A percentile compares a stretch with the other conserved stretches of the same genome.
Conservation (phyloP, 495 filamentous ascomycete species). For the Penicillium soppii region DNA sequence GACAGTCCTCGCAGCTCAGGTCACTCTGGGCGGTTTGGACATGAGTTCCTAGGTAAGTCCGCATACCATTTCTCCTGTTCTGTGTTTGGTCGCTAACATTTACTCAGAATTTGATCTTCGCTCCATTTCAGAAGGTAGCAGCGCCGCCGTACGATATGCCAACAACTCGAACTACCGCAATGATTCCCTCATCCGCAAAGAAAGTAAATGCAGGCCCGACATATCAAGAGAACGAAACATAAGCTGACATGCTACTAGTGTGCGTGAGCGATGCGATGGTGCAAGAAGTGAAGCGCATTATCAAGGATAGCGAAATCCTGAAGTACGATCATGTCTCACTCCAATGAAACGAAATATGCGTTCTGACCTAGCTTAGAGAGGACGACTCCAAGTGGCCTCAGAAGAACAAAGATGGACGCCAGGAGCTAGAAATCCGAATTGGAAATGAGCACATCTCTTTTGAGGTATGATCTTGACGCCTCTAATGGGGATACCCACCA, state of each 20-base stretch:
- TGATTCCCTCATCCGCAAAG: conserved; percentile 98
- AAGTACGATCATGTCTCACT: conserved; percentile 58
- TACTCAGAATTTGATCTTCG: conserved; percentile 91
- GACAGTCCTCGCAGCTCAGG: conserved; percentile 71
- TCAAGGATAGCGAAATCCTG: conserved; percentile 97
- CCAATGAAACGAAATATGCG: not conserved
- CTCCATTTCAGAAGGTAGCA: conserved; percentile 88
- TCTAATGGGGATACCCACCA: not conserved
- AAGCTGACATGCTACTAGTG: conserved; percentile 60
- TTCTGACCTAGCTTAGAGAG: conserved; percentile 60
- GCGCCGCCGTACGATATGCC: conserved; percentile 92
- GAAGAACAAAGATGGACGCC: conserved; percentile 98
- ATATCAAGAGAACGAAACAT: not conserved
- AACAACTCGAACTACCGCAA: conserved; percentile 99
- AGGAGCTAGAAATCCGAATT: conserved; percentile 92
- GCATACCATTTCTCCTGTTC: not conserved
- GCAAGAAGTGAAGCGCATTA: conserved; percentile 91
- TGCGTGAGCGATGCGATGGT: conserved; percentile 93
- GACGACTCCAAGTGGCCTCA: conserved; percentile 99
- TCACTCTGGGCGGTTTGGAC: conserved; percentile 95
- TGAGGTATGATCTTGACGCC: conserved; percentile 57
- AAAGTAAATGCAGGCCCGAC: conserved; percentile 67
- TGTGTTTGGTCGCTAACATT: conserved; percentile 27
- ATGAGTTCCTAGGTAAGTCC: conserved; percentile 89
- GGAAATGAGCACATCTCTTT: conserved; percentile 98